Base-by-base conservation (phyloP, 768 basidiomycete genomes). In the Nidularia sp. region DNA sequence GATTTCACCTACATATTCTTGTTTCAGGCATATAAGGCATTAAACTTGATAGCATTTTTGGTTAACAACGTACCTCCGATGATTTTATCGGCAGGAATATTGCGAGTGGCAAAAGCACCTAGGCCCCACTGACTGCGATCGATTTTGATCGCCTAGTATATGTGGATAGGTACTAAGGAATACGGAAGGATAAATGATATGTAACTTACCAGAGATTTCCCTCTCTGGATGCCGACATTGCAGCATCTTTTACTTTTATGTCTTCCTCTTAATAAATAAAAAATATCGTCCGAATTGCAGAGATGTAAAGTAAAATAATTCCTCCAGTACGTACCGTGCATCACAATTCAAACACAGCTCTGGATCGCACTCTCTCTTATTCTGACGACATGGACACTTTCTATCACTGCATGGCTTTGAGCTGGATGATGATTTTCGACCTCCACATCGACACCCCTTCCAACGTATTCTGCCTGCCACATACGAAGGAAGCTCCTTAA, bases 321-420 rank as follows among this genome's bases (percentile, higher is more conserved):
- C 3, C 25, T 25, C 25, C 3, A 25, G 3, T 25, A 25, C 61
- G 32, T 49, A 75, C 75, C 72, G 65, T 51, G 77, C 71, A 62
- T 74, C 64, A 55, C 80, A 83, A 1, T 45, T 57, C 0, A 55
- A 33, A 58, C 83, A 85, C 4, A 77, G 49, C 7, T 79, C 79
- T 13, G 82, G 81, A 53, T 78, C 71, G 54, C 83, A 85, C 60
- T 84, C 82, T 46, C 77, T 67, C 0, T 29, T 41, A 0, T 58
- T 25, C 5, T 35, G 47, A 1, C 34, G 48, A 62, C 83, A 84
- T 1, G 59, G 35, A 56, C 81, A 84, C 2, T 34, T 50, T 0
- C 33, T 57, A 61, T 34, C n/a, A 25, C 18, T 22, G 34, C 15
- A 48, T 34, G 29, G 39, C 61, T 35, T 57, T 65, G 31, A 52